Base-by-base conservation (phyloP, 73 alveolate genomes). In the Halteria grandinella region DNA sequence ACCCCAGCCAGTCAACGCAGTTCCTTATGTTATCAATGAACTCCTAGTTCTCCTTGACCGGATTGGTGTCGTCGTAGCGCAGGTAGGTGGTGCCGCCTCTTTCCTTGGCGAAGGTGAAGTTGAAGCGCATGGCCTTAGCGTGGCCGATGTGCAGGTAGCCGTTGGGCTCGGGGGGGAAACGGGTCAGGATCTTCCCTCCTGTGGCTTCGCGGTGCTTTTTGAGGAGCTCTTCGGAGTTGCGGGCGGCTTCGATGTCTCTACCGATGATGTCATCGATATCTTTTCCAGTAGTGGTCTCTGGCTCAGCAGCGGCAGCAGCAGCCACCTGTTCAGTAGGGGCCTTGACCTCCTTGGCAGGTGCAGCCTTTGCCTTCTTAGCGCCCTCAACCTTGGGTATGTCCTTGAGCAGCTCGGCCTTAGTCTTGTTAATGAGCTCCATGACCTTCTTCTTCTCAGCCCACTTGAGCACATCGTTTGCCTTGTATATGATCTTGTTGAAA, bases 111-210 rank as follows among this genome's bases (percentile, higher is more conserved):
- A 91, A 73, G 25, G 92, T 92, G 62, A 97, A 97, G 78, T 91
- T 94, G 93, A 98, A 90, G 71, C 98, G 86, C 96, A 98, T 98
- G 45, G 99, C 97, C 81, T 98, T 98, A 12, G 99, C 99, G 82
- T 98, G 99, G 36, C 99, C 99, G 48, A 98, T 95, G 79, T 98
- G 99, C 63, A 98, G 94, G 71, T 94, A 98, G 44, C 99, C 99
- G 84, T 98, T 98, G 48, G 99, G 99, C 90, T 98, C 99, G 8
- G 99, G 99, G 0, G 99, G 99, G 95, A 98, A 98, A 36, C 99
- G 88, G 1, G 99, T 97, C 55, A 94, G 66, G 36, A 97, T 79
- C 79, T 95, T 89, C 23, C 96, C 96, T 47, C 97, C 96, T 32
- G 99, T 94, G 6, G 89, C 82, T 62, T 90, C 94, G 37, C 54